Base-by-base conservation (phyloP, 2,329 filamentous ascomycete species). In the Daldinia sp. region DNA sequence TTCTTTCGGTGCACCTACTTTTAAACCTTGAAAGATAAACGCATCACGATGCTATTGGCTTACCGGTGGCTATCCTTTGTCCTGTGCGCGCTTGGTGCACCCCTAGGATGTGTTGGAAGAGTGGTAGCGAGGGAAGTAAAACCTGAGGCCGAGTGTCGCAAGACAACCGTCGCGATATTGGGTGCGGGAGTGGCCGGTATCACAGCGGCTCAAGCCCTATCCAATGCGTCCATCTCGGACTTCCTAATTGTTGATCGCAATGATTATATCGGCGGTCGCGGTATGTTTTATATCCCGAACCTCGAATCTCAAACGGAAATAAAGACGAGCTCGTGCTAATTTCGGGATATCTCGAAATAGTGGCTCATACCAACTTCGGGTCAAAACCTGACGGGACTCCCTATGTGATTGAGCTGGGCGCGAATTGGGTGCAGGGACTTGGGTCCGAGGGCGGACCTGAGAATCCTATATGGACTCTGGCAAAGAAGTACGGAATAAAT, bases 231-330 rank as follows among this genome's bases (percentile, higher is more conserved):
- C 0, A 77, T 90, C 4, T 76, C 80, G 0, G 87, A 91, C 61
- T 90, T 91, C 61, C 54, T 90, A 6, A 87, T 91, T 47, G 74
- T 91, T 2, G 88, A 91, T 63, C 85, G 87, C 62, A 86, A 87
- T 10, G 78, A 83, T 61, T 80, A 83, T 10, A 83, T 91, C 60
- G 88, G 89, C 1, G 89, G 89, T 1, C 83, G 88, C 4, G 54
- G 64, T 67, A 67, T 51, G 64, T 2, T 6, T 48, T 17, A 21
- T 13, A 19, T 48, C n/a, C 30, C n/a, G 3, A n/a, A 3, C 7
- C 11, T 15, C 10, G 10, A n/a, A 9, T 21, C 2, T 23, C 15
- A 32, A 19, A 56, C 17, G 11, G 4, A 27, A n/a, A 32, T 15
- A 9, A 30, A 29, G 15, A 39, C 19, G n/a, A 19, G 3, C 3